Percentiles rank a stretch among this genome's conserved stretches.
phyloP scores from a whole-genome alignment of 805 yeast genomes.

The Saturnispora quitensis region DNA sequence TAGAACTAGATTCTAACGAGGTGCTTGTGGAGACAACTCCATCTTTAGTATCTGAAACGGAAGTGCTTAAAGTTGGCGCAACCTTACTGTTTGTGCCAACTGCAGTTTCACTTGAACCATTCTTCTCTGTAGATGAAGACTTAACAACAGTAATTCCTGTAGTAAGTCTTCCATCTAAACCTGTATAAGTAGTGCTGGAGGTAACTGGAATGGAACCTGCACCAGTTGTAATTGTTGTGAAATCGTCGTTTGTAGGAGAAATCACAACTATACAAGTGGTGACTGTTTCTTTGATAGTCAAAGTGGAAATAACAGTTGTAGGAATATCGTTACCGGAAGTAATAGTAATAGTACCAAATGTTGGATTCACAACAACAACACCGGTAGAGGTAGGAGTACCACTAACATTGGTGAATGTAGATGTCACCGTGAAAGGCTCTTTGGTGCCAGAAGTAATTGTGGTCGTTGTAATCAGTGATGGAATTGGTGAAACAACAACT shows the following conservation, averaged over 20 bases:
- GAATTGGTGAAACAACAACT: neutral
- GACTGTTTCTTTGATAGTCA: neutral
- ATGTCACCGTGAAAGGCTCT: neutral
- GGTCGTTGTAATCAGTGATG: neutral
- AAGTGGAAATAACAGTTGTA: neutral
- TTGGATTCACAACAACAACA: neutral
- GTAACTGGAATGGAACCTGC: neutral
- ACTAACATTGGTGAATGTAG: neutral
- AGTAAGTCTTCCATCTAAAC: neutral
- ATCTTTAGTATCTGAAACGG: neutral
- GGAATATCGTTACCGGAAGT: neutral
- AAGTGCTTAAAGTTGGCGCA: neutral
- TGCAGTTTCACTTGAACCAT: neutral
- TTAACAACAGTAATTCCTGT: neutral
- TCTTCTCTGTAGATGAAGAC: neutral
- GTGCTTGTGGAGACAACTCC: neutral
- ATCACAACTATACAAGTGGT: neutral
- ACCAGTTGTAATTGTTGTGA: neutral
- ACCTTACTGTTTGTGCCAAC: neutral
- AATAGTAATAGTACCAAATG: neutral
- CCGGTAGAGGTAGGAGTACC: neutral
- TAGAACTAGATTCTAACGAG: too few relatives aligned
- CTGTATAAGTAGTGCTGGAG: neutral
- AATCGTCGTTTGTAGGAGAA: neutral
- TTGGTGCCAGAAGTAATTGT: slow-evolving; percentile 10